These are phyloP conservation scores for Fusarium robinianum DNA, from an alignment of 2,329 filamentous ascomycete genomes.

Conservation along the genomic window DNA sequence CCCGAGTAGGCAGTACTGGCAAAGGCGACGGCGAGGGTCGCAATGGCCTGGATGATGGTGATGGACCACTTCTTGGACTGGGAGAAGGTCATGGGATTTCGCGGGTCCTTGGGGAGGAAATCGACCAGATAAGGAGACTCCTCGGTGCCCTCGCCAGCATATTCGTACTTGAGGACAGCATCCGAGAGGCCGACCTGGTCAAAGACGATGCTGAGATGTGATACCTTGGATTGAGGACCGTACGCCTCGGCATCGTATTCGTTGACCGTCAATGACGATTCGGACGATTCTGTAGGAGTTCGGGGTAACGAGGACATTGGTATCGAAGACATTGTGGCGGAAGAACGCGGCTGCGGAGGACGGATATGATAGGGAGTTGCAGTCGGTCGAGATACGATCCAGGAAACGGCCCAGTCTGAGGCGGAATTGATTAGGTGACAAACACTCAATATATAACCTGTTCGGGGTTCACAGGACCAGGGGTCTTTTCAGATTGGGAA, in stretches of 20 bases:
- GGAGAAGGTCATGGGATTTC: slow-evolving; percentile 67
- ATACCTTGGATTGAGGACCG: slow-evolving; percentile 39
- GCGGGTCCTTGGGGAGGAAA: slow-evolving; percentile 68
- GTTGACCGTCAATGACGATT: slow-evolving; percentile 30
- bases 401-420: not conserved
- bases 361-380: not conserved
- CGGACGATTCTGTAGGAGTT: slow-evolving; percentile 25
- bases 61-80: slow-evolving; percentile 66
- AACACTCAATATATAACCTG: too few species aligned
- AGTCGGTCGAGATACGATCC: slow-evolving; percentile 3
- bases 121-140: slow-evolving; percentile 71
- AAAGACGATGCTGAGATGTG: slow-evolving; percentile 58
- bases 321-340: slow-evolving; percentile 12
- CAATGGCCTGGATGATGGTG: slow-evolving; percentile 65
- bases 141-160: slow-evolving; percentile 64
- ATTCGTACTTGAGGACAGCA: slow-evolving; percentile 59
- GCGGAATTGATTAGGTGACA: not conserved
- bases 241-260: slow-evolving; percentile 50
- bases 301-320: too few species aligned
- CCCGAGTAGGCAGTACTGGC: slow-evolving; percentile 70
- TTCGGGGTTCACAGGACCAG: too few species aligned
- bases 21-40: slow-evolving; percentile 71
- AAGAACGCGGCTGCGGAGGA: not conserved
- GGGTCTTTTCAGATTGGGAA: too few species aligned
- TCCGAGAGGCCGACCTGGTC: slow-evolving; percentile 63